A percentile compares a stretch with the other conserved stretches of the same genome.
These are phyloP conservation scores for Fusarium sp. DNA, from an alignment of 2,329 filamentous ascomycete genomes.

Conservation along the genomic window DNA sequence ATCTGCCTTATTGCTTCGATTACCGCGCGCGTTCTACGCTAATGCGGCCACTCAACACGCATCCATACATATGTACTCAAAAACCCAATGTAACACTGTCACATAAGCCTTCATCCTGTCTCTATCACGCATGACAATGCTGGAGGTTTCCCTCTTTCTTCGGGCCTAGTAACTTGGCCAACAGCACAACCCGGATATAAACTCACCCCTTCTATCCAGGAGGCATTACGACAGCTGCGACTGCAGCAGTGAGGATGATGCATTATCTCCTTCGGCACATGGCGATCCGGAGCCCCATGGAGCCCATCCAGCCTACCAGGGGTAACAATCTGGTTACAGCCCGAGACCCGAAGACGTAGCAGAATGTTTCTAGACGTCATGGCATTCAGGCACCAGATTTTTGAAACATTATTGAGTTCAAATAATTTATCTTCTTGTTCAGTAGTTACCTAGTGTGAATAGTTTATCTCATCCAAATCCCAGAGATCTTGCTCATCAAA, in stretches of 20 bases:
- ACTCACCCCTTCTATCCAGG: slow-evolving; percentile 24
- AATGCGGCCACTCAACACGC: slow-evolving; percentile 45
- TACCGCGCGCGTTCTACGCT: slow-evolving; percentile 36
- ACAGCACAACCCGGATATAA: background rate
- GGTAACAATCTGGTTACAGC: slow-evolving; percentile 32
- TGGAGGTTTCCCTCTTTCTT: background rate
- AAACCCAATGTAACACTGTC: background rate
- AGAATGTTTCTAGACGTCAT: slow-evolving; percentile 35
- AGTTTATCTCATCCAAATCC: background rate
- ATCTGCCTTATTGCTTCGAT: slow-evolving; percentile 27
- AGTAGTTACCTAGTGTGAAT: background rate
- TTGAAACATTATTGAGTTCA: slow-evolving; percentile 18
- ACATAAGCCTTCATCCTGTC: slow-evolving; percentile 21
- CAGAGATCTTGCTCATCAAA: slow-evolving; percentile 1
- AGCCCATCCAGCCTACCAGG: slow-evolving; percentile 31
- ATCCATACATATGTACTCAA: slow-evolving; percentile 1
- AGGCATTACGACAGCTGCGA: slow-evolving; percentile 15
- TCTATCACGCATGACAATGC: background rate
- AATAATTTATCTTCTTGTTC: background rate
- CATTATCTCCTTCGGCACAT: slow-evolving; percentile 33
- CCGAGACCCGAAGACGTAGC: slow-evolving; percentile 23
- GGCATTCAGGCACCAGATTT: slow-evolving; percentile 29
- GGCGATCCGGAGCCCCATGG: slow-evolving; percentile 37
- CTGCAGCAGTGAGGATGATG: slow-evolving; percentile 27
- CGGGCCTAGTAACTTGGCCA: slow-evolving; percentile 15